Base-by-base conservation (phyloP, 176 grass and related monocot genomes). In the Olyra latifolia region DNA sequence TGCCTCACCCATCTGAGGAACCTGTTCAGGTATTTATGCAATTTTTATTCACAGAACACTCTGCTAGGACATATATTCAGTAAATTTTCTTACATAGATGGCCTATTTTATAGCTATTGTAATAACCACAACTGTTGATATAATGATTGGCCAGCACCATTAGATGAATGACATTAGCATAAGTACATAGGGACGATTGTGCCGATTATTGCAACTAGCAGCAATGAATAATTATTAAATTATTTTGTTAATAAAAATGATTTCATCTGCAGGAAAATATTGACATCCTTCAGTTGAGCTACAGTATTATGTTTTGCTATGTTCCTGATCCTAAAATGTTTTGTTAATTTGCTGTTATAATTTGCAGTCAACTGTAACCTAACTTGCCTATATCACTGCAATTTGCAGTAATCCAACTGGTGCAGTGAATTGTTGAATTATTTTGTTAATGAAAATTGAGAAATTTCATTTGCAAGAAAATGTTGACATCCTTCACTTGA, bases 1-100 rank as follows among this genome's bases (percentile, higher is more conserved):
- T 97, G 75, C 91, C 88, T 43, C 91, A 97, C 72, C 91, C 88
- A 77, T 97, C 77, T 42, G 91, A 97, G 75, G 94, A 97, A 66
- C 86, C 91, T 89, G 77, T 97, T 62, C 94, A 97, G 84, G 94
- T 93, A 89, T 38, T 22, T 43, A 24, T 56, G 5, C 12, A 27
- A 67, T 38, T 44, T 66, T 75, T 39, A 35, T 65, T 49, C 44
- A 62, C 49, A 38, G 4, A 66, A 60, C 27, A 10, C 19, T 83
- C 7, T 22, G 9, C 52, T 25, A 15, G 32, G 10, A 81, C 10
- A 69, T 75, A 70, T 53, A 30, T 60, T 70, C 23, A 40, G 4
- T 0, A 44, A 75, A 66, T 20, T 55, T 55, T 75, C 22, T 10
- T 16, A 67, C 53, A 57, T 58, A 25, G 19, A 56, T 67, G 12